Conservation (phyloP, 108 stramenopile species). For the Cylindrotheca fusiformis region DNA sequence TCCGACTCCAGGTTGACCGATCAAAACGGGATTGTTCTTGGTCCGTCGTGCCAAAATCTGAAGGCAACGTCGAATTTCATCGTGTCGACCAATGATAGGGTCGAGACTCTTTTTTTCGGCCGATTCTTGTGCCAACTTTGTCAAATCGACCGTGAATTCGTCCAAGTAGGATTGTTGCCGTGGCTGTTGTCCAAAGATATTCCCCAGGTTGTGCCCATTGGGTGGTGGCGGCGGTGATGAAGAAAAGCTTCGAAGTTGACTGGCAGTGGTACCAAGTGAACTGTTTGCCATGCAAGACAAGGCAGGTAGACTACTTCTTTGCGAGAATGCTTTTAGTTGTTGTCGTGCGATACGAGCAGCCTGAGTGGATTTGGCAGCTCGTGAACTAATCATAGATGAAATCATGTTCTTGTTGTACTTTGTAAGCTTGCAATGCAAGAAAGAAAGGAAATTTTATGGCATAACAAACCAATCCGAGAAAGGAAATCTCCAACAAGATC, state of each 20-base stretch:
- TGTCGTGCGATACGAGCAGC: too few species aligned
- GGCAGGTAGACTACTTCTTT: too few species aligned
- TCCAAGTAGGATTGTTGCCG: constrained; percentile 40
- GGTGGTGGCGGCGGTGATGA: constrained; percentile 1
- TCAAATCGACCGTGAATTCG: constrained; percentile 89
- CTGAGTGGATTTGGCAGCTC: too few species aligned
- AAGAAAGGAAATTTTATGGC: too few species aligned
- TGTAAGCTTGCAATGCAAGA: too few species aligned
- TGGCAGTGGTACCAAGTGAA: background rate
- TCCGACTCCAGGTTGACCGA: constrained; percentile 65
- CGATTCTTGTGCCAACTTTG: constrained; percentile 58
- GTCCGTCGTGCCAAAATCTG: constrained; percentile 91
- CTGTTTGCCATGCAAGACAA: too few species aligned
- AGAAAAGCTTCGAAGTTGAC: constrained; percentile 4
- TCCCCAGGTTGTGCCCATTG: constrained; percentile 24
- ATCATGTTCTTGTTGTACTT: too few species aligned
- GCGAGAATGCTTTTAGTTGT: too few species aligned
- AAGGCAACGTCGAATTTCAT: constrained; percentile 90
- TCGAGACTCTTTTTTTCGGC: constrained; percentile 65
- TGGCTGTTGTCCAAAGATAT: constrained; percentile 31
- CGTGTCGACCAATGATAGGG: constrained; percentile 97
- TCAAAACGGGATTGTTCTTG: constrained; percentile 95
- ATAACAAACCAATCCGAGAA: too few species aligned
- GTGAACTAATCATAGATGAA: too few species aligned
- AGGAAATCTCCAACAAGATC: too few species aligned